Percentiles rank a stretch among this genome's conserved stretches.
phyloP scores from a whole-genome alignment of 2,329 filamentous ascomycete species.

The Graphium sp. region DNA sequence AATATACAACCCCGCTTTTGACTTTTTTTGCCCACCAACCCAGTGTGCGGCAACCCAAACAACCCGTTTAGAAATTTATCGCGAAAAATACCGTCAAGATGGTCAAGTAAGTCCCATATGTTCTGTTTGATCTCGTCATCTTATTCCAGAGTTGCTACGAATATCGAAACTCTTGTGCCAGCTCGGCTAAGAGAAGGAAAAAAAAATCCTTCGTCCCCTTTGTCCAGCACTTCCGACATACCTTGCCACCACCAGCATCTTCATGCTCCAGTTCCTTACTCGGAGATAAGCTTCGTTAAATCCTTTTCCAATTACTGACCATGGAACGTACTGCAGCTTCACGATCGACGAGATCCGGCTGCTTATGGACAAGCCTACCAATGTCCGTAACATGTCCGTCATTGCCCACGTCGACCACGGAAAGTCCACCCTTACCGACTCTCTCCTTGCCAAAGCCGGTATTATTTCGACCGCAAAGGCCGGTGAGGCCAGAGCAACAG shows the following conservation, averaged over 20 bases:
- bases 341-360: constrained; percentile 84
- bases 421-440: constrained; percentile 99
- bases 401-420: constrained; percentile 99
- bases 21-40: constrained; percentile 12
- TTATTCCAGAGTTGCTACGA: neutral
- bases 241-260: constrained; percentile 4
- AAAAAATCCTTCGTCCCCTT: constrained; percentile 1
- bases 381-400: constrained; percentile 94
- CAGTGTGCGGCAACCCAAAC: constrained; percentile 11
- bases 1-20: constrained; percentile 26
- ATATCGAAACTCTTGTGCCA: neutral
- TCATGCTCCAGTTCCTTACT: constrained; percentile 14
- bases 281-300: constrained; percentile 19
- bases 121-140: constrained; percentile 4
- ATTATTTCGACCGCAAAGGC: constrained; percentile 98
- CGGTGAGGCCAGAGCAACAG: constrained; percentile 87
- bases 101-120: constrained; percentile 75
- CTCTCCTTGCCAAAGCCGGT: constrained; percentile 96
- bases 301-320: neutral
- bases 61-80: constrained; percentile 21
- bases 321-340: constrained; percentile 70
- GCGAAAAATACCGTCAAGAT: constrained; percentile 74
- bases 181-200: neutral
- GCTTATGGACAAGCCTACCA: constrained; percentile 64
- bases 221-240: constrained; percentile 5